Conservation (phyloP, 2,329 filamentous ascomycete genomes). For the Penicillium sp. region DNA sequence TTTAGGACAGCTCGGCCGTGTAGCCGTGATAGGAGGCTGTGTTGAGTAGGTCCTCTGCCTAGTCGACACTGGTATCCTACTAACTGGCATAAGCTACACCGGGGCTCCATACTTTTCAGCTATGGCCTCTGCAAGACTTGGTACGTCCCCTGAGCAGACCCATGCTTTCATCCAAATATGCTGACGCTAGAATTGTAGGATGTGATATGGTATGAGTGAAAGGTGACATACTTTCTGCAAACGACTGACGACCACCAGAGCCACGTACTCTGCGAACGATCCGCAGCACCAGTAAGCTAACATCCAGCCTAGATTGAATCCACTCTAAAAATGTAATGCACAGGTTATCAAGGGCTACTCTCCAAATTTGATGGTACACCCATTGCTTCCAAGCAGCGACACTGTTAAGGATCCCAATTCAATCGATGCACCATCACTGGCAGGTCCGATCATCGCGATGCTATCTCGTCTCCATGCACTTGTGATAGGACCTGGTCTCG, state of each 20-base stretch:
- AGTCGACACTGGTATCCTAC: background rate
- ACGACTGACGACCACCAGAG: constrained; percentile 43
- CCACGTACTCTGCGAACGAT: constrained; percentile 93
- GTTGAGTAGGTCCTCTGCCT: constrained; percentile 59
- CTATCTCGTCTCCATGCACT: constrained; percentile 85
- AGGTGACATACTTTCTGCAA: background rate
- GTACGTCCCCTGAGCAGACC: constrained; percentile 40
- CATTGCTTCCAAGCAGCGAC: constrained; percentile 79
- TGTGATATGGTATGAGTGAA: constrained; percentile 72
- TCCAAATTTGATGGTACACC: constrained; percentile 97
- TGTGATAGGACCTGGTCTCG: constrained; percentile 88
- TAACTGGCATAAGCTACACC: constrained; percentile 63
- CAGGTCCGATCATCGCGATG: constrained; percentile 71
- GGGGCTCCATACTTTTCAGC: constrained; percentile 97
- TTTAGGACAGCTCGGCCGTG: constrained; percentile 81
- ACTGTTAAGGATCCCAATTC: constrained; percentile 49
- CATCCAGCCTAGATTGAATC: background rate
- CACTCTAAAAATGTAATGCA: background rate
- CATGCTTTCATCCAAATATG: background rate
- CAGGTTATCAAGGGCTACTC: constrained; percentile 95
- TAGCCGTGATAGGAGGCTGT: constrained; percentile 92
- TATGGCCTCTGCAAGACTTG: constrained; percentile 89
- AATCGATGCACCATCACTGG: constrained; percentile 59
- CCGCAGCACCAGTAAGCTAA: constrained; percentile 60
- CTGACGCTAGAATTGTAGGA: constrained; percentile 26